A percentile compares a stretch with the other conserved stretches of the same genome.
Evolutionary conservation across 2,329 filamentous ascomycete genomes (phyloP).

Genomic region (Daldinia eschscholtzii): DNA sequence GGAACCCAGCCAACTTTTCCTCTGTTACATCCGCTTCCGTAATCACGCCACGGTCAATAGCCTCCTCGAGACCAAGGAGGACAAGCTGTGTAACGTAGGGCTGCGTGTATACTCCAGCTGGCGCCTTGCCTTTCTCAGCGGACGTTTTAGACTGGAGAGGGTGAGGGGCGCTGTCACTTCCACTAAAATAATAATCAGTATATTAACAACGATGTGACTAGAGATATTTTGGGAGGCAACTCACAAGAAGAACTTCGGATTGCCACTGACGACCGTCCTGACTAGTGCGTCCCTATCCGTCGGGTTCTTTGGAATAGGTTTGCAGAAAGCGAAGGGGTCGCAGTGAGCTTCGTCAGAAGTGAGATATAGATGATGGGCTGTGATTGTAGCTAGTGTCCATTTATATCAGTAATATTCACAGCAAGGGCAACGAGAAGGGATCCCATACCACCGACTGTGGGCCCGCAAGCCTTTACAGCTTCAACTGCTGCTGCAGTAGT

Average conservation of each 20-base stretch:
- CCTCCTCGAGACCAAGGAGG: slow-evolving; percentile 72
- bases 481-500: slow-evolving; percentile 85
- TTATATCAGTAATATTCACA: slow-evolving; percentile 1
- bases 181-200: slow-evolving; percentile 49
- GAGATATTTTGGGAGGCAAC: slow-evolving; percentile 12
- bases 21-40: slow-evolving; percentile 65
- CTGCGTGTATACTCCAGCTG: slow-evolving; percentile 85
- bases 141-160: slow-evolving; percentile 68
- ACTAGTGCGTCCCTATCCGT: slow-evolving; percentile 70
- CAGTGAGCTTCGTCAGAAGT: slow-evolving; percentile 78
- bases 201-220: neutral
- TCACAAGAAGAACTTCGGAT: slow-evolving; percentile 67
- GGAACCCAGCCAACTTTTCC: slow-evolving; percentile 67
- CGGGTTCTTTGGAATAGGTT: slow-evolving; percentile 80
- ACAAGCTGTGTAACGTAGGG: slow-evolving; percentile 66
- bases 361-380: slow-evolving; percentile 86
- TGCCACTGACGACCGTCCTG: slow-evolving; percentile 59
- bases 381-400: slow-evolving; percentile 75
- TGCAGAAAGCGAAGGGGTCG: slow-evolving; percentile 77
- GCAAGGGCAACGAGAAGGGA: neutral
- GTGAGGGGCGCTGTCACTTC: slow-evolving; percentile 75
- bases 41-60: slow-evolving; percentile 66
- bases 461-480: slow-evolving; percentile 81
- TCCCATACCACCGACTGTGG: slow-evolving; percentile 73
- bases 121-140: slow-evolving; percentile 58